Evolutionary conservation across 306 rosid genomes (phyloP).

Genomic region (Corylus americana): DNA sequence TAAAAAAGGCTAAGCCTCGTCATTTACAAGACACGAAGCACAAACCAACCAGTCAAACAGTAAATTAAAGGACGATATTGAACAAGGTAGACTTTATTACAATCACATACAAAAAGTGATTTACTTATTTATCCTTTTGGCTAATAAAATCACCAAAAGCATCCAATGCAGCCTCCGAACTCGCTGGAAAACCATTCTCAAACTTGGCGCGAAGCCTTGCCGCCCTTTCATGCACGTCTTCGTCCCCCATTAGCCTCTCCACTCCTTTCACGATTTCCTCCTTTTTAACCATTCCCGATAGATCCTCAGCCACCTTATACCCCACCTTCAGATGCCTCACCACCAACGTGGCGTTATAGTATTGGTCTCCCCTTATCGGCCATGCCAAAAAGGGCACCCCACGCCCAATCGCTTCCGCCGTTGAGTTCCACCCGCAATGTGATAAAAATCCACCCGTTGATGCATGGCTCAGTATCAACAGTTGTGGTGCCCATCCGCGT

Average conservation of each 20-base stretch:
- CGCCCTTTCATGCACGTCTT: constrained; percentile 38
- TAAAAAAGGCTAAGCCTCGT: too few species aligned
- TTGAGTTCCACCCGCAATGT: constrained; percentile 79
- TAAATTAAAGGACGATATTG: too few species aligned
- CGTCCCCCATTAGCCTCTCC: constrained; percentile 41
- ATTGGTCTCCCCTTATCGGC: constrained; percentile 72
- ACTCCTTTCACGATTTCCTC: constrained; percentile 48
- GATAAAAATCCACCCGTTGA: constrained; percentile 76
- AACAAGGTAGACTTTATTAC: too few species aligned
- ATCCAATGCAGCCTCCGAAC: constrained; percentile 50
- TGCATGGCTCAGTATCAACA: constrained; percentile 63
- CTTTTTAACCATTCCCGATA: constrained; percentile 28
- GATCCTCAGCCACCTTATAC: constrained; percentile 36
- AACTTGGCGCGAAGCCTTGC: constrained; percentile 36
- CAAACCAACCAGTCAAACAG: too few species aligned
- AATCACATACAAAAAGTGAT: too few species aligned
- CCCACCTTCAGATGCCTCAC: constrained; percentile 51
- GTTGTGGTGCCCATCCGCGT: constrained; percentile 82
- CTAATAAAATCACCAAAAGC: constrained; percentile 33
- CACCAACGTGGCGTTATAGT: constrained; percentile 47
- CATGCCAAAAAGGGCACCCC: constrained; percentile 69
- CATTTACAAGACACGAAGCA: too few species aligned
- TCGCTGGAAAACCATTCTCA: constrained; percentile 51
- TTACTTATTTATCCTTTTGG: background rate
- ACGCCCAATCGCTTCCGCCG: constrained; percentile 58